Base-by-base conservation (phyloP, 2,329 filamentous ascomycete genomes). In the Penicillium sp. region DNA sequence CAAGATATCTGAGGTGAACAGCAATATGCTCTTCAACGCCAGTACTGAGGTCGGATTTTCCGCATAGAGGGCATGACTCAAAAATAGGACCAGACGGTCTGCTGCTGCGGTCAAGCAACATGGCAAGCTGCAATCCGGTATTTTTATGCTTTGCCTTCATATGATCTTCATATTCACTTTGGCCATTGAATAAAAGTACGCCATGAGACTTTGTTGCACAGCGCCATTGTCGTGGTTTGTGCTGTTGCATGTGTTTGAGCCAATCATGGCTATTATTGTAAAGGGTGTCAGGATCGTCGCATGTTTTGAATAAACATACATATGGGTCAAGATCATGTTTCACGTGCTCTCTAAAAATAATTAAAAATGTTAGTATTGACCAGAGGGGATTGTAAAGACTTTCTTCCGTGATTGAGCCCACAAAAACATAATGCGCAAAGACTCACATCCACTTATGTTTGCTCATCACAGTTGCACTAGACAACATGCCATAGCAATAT, bases 291-390 rank as follows among this genome's bases (percentile, higher is more conserved):
- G 40, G 26, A 3, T 30, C 24, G 28, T 56, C 47, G 47, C 54
- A 56, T 23, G 35, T 18, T 30, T 56, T 47, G 21, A 56, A 56
- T 47, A 56, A 43, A 20, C 54, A 56, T 24, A 56, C 24, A 20
- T 56, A 56, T 7, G 54, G 47, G 42, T 56, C 54, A 28, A 56
- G 47, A n/a, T 56, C 54, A 26, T 56, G 48, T 47, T 49, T 49
- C 23, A 56, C 35, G 38, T 56, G 54, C 12, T 49, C 40, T 56
- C 54, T 56, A 30, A 46, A 7, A 3, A 21, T 4, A 7, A 5
- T 35, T 52, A 18, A 28, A 1, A 16, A 21, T 6, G 28, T 33
- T 33, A 33, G 28, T 12, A 33, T 33, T 6, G 12, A 33, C 26
- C 26, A 30, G 26, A 9, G 5, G 5, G 26, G 26, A 30, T 30